Conservation (phyloP, 2,329 filamentous ascomycete species). For the Colletotrichum godetiae region DNA sequence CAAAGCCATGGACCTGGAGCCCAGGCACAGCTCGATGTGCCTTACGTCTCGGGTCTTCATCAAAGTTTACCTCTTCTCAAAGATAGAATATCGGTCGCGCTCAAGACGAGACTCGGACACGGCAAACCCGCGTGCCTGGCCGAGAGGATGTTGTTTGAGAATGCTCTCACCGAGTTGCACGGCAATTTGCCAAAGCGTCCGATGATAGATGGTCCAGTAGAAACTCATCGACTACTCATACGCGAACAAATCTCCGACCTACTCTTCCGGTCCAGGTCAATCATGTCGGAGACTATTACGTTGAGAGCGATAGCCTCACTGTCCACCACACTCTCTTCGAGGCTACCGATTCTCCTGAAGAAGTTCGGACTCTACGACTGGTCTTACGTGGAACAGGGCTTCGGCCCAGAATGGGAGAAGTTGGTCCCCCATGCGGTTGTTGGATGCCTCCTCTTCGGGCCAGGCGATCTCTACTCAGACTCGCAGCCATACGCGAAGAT, state of each 20-base stretch:
- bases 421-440: background rate
- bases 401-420: background rate
- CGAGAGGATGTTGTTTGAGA: background rate
- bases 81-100: background rate
- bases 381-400: background rate
- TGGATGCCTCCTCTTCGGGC: background rate
- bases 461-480: background rate
- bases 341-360: background rate
- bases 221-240: background rate
- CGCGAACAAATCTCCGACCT: background rate
- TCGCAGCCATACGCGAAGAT: background rate
- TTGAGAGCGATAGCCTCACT: background rate
- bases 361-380: background rate
- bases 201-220: background rate
- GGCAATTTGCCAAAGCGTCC: background rate
- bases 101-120: background rate
- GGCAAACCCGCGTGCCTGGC: background rate
- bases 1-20: background rate
- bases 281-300: background rate
- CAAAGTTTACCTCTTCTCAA: slow-evolving; percentile 1
- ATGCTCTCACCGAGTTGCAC: background rate
- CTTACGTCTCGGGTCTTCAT: background rate
- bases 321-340: background rate
- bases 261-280: background rate
- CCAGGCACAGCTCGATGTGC: background rate